Evolutionary conservation across 768 basidiomycete genomes (phyloP).

Genomic region (Boletellus emodensis): DNA sequence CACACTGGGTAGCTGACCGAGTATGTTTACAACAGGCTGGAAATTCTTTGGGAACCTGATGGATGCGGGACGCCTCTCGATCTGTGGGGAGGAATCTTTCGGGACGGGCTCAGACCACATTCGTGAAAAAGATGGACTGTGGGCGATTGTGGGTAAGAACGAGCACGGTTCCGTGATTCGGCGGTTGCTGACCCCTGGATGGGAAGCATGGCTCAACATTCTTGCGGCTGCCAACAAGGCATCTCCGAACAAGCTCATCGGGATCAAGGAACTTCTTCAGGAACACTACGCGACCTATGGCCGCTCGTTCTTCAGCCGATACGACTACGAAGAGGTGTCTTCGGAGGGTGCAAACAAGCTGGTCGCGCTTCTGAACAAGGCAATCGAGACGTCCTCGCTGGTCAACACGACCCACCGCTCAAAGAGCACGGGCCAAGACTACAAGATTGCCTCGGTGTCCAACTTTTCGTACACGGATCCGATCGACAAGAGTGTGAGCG

Average conservation of each 20-base stretch:
- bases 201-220: constrained; percentile 93
- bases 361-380: constrained; percentile 71
- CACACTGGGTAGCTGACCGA: not conserved
- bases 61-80: constrained; percentile 96
- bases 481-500: constrained; percentile 90
- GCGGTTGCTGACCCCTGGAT: constrained; percentile 1
- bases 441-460: constrained; percentile 72
- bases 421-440: constrained; percentile 60
- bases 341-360: constrained; percentile 87
- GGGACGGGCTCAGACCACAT: constrained; percentile 99
- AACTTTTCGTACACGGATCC: constrained; percentile 98
- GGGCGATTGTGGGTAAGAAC: constrained; percentile 87
- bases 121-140: constrained; percentile 98
- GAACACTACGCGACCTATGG: constrained; percentile 91
- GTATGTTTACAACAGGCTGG: constrained; percentile 60
- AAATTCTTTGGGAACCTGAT: constrained; percentile 99
- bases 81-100: constrained; percentile 99
- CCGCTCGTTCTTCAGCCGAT: constrained; percentile 96
- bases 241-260: constrained; percentile 70
- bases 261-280: constrained; percentile 87
- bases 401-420: constrained; percentile 65
- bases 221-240: constrained; percentile 82
- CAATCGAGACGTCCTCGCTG: constrained; percentile 65
- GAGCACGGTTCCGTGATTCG: constrained; percentile 1
- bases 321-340: constrained; percentile 98